Evolutionary conservation across 768 basidiomycete genomes (phyloP), one percentile per base, ranked within the genome.

Genomic region (Kondoa subrosea): DNA sequence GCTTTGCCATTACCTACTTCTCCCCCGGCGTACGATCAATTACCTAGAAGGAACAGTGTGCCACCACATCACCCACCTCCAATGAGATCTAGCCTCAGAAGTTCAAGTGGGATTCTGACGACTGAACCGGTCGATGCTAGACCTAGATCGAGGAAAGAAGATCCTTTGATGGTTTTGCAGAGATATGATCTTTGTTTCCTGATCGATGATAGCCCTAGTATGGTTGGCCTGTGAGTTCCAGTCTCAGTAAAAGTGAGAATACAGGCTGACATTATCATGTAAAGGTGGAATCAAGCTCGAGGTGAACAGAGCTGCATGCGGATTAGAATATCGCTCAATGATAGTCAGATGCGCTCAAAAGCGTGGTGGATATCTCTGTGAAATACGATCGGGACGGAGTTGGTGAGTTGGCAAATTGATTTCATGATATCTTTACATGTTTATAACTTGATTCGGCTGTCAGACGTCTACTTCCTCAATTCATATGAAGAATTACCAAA

Each of bases 401-500:
- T 21, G 40, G 21, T 50, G n/a, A n/a, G n/a, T n/a, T n/a, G n/a
- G n/a, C n/a, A n/a, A n/a, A n/a, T n/a, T n/a, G n/a, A n/a, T n/a
- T n/a, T n/a, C n/a, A n/a, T n/a, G n/a, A n/a, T n/a, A n/a, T n/a
- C n/a, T n/a, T n/a, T n/a, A n/a, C n/a, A n/a, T n/a, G n/a, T n/a
- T n/a, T n/a, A n/a, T n/a, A n/a, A n/a, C n/a, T n/a, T n/a, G n/a
- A n/a, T n/a, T n/a, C n/a, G n/a, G n/a, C n/a, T n/a, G n/a, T n/a
- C n/a, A n/a, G 63, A 64, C 30, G 14, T 66, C 27, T 66, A 56
- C 34, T 66, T 66, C 65, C 34, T 66, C 34, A 66, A 66, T 50
- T 8, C 21, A 12, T 33, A 66, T 17, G 34, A 56, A n/a, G 25
- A 26, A 15, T 27, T 66, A 56, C 34, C 34, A 15, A n/a, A 25